Base-by-base conservation (phyloP, 2,329 filamentous ascomycete species). In the Tolypocladium tropicale region DNA sequence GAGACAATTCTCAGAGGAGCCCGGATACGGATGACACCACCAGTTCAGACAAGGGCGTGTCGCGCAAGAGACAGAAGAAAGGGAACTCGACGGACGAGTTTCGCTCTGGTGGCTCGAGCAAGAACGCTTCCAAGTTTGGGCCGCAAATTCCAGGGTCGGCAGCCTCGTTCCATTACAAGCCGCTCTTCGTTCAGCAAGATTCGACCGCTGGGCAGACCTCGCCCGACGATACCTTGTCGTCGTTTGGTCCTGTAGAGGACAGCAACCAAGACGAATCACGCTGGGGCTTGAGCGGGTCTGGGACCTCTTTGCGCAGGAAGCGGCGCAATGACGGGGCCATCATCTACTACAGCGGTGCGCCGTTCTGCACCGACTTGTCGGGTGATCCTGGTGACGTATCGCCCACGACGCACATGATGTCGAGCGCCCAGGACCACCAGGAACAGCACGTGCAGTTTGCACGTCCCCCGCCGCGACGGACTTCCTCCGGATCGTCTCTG, bases 261-360 rank as follows among this genome's bases (percentile, higher is more conserved):
- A 82, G 77, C 57, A 78, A 78, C 46, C 59, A 74, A 12, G 76
- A 71, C 1, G 75, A 74, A 18, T 80, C 78, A 0, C 67, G 72
- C 52, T 78, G 74, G 72, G 73, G 68, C 16, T 68, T 72, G 36
- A 78, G 76, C 59, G 74, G 74, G 63, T 81, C 74, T 60, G 80
- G 66, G 60, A 75, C 66, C 51, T 78, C 70, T 56, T 77, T 65
- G 64, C 76, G 72, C 60, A 78, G 73, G 60, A 82, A 79, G 67
- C 79, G 79, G 30, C 78, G 76, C 0, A 78, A 83, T 14, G 83
- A 88, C 57, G 90, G 89, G 10, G 84, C 88, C 1, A 87, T 95
- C 61, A 90, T 93, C 21, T 95, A 92, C 65, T 95, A 93, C 67
- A 89, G 81, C 58, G 88, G 87, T 30, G 86, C 87, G 1, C 82